Base-by-base conservation (phyloP, 495 filamentous ascomycete species). In the Daldinia caldariorum region DNA sequence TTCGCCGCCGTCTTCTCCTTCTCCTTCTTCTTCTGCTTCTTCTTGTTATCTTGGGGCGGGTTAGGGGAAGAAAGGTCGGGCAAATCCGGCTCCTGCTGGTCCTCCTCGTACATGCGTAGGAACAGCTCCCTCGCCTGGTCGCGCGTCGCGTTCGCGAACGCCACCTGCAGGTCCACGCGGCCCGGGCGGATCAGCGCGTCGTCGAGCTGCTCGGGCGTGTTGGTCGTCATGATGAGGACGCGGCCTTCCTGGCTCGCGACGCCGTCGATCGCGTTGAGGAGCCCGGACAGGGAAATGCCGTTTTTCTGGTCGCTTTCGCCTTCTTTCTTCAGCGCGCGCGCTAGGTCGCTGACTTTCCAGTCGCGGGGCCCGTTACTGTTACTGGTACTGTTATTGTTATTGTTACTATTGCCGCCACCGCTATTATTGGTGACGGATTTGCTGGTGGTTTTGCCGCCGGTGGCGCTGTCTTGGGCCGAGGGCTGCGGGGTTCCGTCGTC, bases 221-320 rank as follows among this genome's bases (percentile, higher is more conserved):
- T 96, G 22, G 91, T 94, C 0, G 92, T 95, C 89, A 95, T 93
- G 79, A 95, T 87, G 7, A 95, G 83, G 8, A 94, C 85, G 31
- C 91, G 86, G 29, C 92, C 92, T 79, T 94, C 92, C 61, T 93
- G 90, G 1, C 89, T 90, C 6, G 90, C 90, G 0, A 94, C 92
- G 31, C 92, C 92, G 71, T 96, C 92, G 65, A 96, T 91, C 50
- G 86, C 87, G 76, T 96, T 95, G n/a, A 96, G 82, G 0, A 96
- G 82, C 0, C 90, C 91, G 0, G 91, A 93, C 7, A 94, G 82
- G 0, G 91, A 89, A 47, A 94, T 88, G 18, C 83, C 80, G 62
- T 81, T 78, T 74, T 79, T 74, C 60, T 69, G n/a, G 10, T 50
- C 37, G 16, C 57, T 22, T 20, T 72, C 74, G 57, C 57, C 63